Evolutionary conservation across 495 filamentous ascomycete species (phyloP).

Genomic region (Pyrenula massariospora): DNA sequence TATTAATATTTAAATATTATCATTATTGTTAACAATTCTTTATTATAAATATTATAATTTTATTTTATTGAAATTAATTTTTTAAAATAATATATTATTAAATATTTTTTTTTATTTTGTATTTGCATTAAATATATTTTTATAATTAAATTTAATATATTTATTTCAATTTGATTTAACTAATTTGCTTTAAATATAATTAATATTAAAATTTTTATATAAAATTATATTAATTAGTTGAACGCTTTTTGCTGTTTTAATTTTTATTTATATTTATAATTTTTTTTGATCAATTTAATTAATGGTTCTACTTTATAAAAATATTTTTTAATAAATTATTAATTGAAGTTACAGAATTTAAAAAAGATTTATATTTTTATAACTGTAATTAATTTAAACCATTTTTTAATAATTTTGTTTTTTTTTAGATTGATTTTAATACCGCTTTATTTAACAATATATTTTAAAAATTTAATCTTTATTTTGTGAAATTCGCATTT

Average conservation of each 20-base stretch:
- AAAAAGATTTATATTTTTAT: slow-evolving; percentile 5
- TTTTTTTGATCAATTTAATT: slow-evolving; percentile 3
- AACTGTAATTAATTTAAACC: not conserved
- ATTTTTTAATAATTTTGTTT: slow-evolving; percentile 1
- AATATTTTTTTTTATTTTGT: slow-evolving; percentile 2
- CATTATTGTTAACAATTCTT: slow-evolving; percentile 7
- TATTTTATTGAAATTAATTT: slow-evolving; percentile 4
- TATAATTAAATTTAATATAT: slow-evolving; percentile 5
- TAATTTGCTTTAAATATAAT: slow-evolving; percentile 5
- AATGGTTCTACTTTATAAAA: slow-evolving; percentile 4
- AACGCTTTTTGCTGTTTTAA: slow-evolving; percentile 1
- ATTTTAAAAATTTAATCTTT: slow-evolving; percentile 6
- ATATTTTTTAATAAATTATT: slow-evolving; percentile 4
- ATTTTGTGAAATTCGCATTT: slow-evolving; percentile 9
- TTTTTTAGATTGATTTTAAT: slow-evolving; percentile 3
- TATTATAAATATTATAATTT: slow-evolving; percentile 10
- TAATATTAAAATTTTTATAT: slow-evolving; percentile 5
- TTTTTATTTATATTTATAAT: slow-evolving; percentile 1
- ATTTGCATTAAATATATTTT: slow-evolving; percentile 2
- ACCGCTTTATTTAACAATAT: not conserved
- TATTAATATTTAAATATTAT: slow-evolving; percentile 5
- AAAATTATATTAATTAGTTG: not conserved
- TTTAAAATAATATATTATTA: slow-evolving; percentile 6
- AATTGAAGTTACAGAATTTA: slow-evolving; percentile 7
- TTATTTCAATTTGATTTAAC: slow-evolving; percentile 6